Base-by-base conservation (phyloP, 345 rosid species). In the Luvunga scandens region DNA sequence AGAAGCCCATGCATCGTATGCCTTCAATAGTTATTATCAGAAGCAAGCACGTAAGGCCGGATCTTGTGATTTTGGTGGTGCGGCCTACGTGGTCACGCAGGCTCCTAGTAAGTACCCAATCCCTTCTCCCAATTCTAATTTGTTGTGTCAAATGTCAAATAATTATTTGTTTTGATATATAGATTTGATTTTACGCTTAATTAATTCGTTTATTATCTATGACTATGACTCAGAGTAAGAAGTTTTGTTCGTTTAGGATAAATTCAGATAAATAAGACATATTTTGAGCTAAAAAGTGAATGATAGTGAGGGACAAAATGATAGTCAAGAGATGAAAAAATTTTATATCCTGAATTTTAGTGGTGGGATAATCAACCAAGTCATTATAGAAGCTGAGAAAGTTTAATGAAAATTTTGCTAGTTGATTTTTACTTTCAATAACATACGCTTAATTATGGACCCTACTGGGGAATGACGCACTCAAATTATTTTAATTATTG, bases 21-120 rank as follows among this genome's bases (percentile, higher is more conserved):
- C 98, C 1, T 93, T 93, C 81, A 93, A 95, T 80, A 92, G 97
- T 80, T 93, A 90, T 53, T 95, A 92, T 67, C 98, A 95, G 90
- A 93, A 87, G 84, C 86, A 90, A 30, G 82, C 79, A 14, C 97
- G 98, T 48, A 79, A 64, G 22, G 38, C 75, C 53, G 98, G 99
- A 65, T 83, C 90, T 75, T 95, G 99, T 42, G 69, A 86, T 19
- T 95, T 95, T 80, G 90, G 89, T 9, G 97, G 97, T 45, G 84
- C 89, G 2, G 95, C 94, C 7, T 86, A 79, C 72, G 92, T 93
- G n/a, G 96, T 89, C 80, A 84, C 90, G 0, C 92, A 91, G 61
- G 75, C 83, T 68, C 98, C 98, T 4, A 82, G 98, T 95, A 72
- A 80, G 91, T 83, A 60, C 65, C 70, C 75, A 77, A 84, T 81